A percentile compares a stretch with the other conserved stretches of the same genome.
Conservation (phyloP, 352 stramenopile species). For the Pythium volutum region DNA sequence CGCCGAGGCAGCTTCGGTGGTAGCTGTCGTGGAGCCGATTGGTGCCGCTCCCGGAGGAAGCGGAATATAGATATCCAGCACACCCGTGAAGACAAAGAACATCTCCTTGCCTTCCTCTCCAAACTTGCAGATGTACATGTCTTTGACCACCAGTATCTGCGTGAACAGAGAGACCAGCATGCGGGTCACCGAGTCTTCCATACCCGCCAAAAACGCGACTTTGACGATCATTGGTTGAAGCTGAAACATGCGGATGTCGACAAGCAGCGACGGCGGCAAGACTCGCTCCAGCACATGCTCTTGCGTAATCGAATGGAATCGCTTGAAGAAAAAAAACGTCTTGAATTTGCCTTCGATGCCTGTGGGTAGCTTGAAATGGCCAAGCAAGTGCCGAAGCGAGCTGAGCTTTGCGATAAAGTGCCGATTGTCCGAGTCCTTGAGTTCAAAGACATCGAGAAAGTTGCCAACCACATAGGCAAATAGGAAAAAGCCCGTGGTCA, state of each 20-base stretch:
- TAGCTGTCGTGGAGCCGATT: conserved; percentile 29
- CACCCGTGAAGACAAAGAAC: conserved; percentile 71
- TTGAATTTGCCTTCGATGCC: conserved; percentile 52
- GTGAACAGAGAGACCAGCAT: conserved; percentile 73
- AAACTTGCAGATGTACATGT: conserved; percentile 66
- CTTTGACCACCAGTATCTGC: conserved; percentile 55
- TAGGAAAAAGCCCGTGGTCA: conserved; percentile 66
- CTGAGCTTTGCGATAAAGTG: conserved; percentile 60
- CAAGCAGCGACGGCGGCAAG: conserved; percentile 58
- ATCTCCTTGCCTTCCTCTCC: conserved; percentile 70
- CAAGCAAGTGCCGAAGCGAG: conserved; percentile 47
- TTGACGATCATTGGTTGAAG: conserved; percentile 70
- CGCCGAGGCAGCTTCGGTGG: conserved; percentile 1
- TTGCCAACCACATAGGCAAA: conserved; percentile 78
- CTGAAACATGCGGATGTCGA: conserved; percentile 67
- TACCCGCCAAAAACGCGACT: conserved; percentile 54
- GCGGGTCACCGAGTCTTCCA: conserved; percentile 55
- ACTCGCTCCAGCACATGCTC: conserved; percentile 59
- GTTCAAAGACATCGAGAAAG: conserved; percentile 62
- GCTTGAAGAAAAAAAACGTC: conserved; percentile 70
- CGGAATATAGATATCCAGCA: conserved; percentile 31
- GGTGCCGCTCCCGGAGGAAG: conserved; percentile 27
- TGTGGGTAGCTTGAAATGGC: conserved; percentile 49
- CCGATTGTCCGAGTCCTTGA: conserved; percentile 68
- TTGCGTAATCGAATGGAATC: conserved; percentile 72